Conservation (phyloP, 2,329 filamentous ascomycete species). For the Colletotrichum sublineola region DNA sequence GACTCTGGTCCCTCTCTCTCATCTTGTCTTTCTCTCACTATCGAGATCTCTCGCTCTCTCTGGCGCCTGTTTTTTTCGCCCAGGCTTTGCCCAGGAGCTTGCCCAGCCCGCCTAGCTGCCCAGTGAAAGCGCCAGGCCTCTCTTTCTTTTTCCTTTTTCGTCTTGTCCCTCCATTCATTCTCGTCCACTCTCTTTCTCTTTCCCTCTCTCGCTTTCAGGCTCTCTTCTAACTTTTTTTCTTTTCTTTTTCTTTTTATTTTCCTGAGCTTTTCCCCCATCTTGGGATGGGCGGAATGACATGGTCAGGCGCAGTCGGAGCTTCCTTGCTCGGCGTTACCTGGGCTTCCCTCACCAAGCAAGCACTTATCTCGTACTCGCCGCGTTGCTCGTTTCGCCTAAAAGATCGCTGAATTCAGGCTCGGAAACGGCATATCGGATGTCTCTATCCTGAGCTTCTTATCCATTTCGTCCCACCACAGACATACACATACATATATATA, state of each 20-base stretch:
- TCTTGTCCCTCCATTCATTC: not conserved
- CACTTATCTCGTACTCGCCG: not conserved
- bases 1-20: not conserved
- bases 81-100: slow-evolving; percentile 11
- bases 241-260: not conserved
- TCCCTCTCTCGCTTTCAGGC: not conserved
- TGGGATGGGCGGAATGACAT: slow-evolving; percentile 9
- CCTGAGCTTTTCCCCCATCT: slow-evolving; percentile 11
- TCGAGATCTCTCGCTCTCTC: not conserved
- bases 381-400: not conserved
- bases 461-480: not conserved
- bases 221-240: not conserved
- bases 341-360: slow-evolving; percentile 22
- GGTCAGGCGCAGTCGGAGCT: slow-evolving; percentile 32
- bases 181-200: not conserved
- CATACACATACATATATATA: no score
- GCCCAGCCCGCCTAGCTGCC: slow-evolving; percentile 7
- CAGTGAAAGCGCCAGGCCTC: not conserved
- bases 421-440: slow-evolving; percentile 22
- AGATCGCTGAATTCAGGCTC: slow-evolving; percentile 7
- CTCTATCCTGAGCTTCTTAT: not conserved
- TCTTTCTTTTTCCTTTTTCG: not conserved
- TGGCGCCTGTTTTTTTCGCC: not conserved
- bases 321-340: slow-evolving; percentile 32
- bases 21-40: not conserved